Base-by-base conservation (phyloP, 805 yeast species). In the Sugiyamaella qingdaonensis region DNA sequence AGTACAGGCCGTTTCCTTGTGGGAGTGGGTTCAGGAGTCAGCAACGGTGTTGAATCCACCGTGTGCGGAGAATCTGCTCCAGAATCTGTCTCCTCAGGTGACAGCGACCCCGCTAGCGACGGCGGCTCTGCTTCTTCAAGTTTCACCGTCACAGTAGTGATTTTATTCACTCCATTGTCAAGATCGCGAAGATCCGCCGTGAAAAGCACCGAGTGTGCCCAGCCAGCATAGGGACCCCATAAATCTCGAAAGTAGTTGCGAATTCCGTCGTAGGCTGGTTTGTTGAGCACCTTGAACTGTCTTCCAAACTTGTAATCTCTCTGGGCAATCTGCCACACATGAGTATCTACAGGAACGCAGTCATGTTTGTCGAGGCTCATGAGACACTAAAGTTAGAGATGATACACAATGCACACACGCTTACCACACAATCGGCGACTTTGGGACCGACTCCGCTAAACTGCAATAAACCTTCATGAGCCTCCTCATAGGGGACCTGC, bases 131-230 rank as follows among this genome's bases (percentile, higher is more conserved):
- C 10, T 31, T 31, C 18, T 8, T 16, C 14, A n/a, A n/a, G 39
- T 11, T 39, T 34, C 37, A 34, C 37, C 37, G 37, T 34, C 4
- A 14, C n/a, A 9, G 16, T 34, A 3, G 48, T 32, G 21, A 32
- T 31, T n/a, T 34, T 51, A 21, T 55, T 55, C 39, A 55, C 34
- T 10, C 58, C 58, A 34, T 55, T 55, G 35, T 55, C 49, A n/a
- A 57, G 46, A 41, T 57, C 56, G 14, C 55, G 41, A 52, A 91
- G 75, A 64, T 90, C 97, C 4, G 90, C 88, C 0, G 97, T 85
- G 69, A 91, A 91, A 53, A 91, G 73, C 10, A 92, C 89, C n/a
- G 92, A 86, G 64, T 92, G 99, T 0, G 98, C 98, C 99, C 99
- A 94, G 0, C 99, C 99, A 1, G 99, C 97, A 65, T 86, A 86